Conservation (phyloP, 2,329 filamentous ascomycete species). For the Aureobasidium pullulans region DNA sequence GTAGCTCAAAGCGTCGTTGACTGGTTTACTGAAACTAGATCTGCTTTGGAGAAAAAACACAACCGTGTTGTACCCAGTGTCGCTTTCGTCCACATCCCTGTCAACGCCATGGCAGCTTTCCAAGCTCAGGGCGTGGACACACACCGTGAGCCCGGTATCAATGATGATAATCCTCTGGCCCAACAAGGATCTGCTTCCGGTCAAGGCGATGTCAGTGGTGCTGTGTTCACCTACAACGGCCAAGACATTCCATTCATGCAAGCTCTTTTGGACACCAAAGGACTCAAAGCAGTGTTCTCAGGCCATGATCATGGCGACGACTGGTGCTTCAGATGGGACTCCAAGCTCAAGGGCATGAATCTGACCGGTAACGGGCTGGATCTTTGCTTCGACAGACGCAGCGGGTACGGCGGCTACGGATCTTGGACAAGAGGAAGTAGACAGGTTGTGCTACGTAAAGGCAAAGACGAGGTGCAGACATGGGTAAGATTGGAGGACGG, state of each 20-base stretch:
- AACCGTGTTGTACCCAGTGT: constrained; percentile 39
- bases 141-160: constrained; percentile 39
- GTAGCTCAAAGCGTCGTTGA: constrained; percentile 37
- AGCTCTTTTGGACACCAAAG: constrained; percentile 47
- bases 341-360: constrained; percentile 21
- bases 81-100: constrained; percentile 50
- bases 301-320: constrained; percentile 55
- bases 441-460: constrained; percentile 21
- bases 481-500: constrained; percentile 28
- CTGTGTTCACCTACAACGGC: constrained; percentile 29
- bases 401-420: constrained; percentile 24
- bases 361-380: constrained; percentile 25
- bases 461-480: constrained; percentile 20
- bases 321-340: constrained; percentile 29
- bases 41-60: constrained; percentile 25
- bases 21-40: constrained; percentile 38
- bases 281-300: constrained; percentile 52
- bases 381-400: constrained; percentile 26
- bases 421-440: constrained; percentile 25
- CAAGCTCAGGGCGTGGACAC: constrained; percentile 37
- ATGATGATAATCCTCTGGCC: constrained; percentile 35
- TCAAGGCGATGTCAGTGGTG: constrained; percentile 25
- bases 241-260: constrained; percentile 58
- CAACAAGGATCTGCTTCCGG: constrained; percentile 34
- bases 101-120: constrained; percentile 34